phyloP scores from a whole-genome alignment of 768 basidiomycete species.

The Fomitopsis serialis region DNA sequence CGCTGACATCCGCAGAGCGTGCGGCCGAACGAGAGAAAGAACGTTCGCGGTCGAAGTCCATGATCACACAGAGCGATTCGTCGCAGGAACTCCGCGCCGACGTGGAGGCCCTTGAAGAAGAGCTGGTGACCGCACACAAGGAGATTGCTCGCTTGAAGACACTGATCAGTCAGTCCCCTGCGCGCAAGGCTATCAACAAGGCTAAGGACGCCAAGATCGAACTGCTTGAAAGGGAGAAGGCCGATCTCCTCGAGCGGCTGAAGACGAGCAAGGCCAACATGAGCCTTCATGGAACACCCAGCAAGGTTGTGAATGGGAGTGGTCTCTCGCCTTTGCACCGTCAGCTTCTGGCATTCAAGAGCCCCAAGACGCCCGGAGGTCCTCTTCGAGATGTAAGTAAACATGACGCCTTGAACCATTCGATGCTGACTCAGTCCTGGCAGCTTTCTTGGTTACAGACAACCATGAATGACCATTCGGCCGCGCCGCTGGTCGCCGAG shows the following conservation, averaged over 20 bases:
- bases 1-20: constrained; percentile 50
- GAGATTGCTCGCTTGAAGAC: constrained; percentile 71
- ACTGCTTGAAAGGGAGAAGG: constrained; percentile 70
- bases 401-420: not conserved
- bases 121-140: constrained; percentile 70
- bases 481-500: constrained; percentile 63
- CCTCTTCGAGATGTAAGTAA: constrained; percentile 68
- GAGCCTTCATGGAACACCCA: constrained; percentile 52
- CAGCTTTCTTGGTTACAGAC: constrained; percentile 74
- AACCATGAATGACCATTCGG: constrained; percentile 49
- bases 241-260: constrained; percentile 70
- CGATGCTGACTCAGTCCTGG: not conserved
- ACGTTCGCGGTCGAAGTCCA: constrained; percentile 19
- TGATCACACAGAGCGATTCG: constrained; percentile 21
- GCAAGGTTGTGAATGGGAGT: constrained; percentile 44
- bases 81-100: constrained; percentile 40
- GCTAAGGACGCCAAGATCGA: constrained; percentile 75
- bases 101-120: constrained; percentile 61
- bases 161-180: constrained; percentile 65
- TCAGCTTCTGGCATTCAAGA: constrained; percentile 63
- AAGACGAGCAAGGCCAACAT: constrained; percentile 48
- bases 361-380: constrained; percentile 74
- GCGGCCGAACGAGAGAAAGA: constrained; percentile 32
- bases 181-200: constrained; percentile 70
- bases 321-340: constrained; percentile 77